Conservation (phyloP, 2,329 filamentous ascomycete species). For the Apiospora rasikravindrae region DNA sequence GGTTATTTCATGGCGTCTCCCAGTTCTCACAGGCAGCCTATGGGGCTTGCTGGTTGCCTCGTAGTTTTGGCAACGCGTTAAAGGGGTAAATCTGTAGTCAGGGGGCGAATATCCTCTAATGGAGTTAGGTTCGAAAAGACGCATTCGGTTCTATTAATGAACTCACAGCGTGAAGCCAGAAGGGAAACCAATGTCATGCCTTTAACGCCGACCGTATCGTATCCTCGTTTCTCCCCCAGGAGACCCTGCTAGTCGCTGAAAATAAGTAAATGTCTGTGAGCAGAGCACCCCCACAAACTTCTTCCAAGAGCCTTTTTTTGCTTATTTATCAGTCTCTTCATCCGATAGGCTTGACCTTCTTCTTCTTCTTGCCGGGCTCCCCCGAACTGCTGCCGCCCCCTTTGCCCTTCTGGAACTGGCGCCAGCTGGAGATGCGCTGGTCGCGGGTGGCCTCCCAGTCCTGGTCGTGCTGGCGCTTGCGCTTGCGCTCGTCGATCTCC, state of each 20-base stretch:
- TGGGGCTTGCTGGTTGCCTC: neutral
- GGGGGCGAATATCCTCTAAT: slow-evolving; percentile 31
- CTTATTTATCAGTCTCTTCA: slow-evolving; percentile 33
- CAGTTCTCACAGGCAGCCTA: neutral
- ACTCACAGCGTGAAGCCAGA: slow-evolving; percentile 33
- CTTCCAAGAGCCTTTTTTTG: slow-evolving; percentile 4
- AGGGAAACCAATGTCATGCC: slow-evolving; percentile 13
- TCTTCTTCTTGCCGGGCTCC: slow-evolving; percentile 63
- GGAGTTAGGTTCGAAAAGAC: slow-evolving; percentile 41
- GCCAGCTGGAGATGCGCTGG: slow-evolving; percentile 90
- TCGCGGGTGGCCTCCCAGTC: slow-evolving; percentile 95
- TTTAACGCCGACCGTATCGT: slow-evolving; percentile 17
- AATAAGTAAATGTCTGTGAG: slow-evolving; percentile 17
- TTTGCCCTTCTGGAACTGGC: slow-evolving; percentile 86
- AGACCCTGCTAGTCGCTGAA: slow-evolving; percentile 10
- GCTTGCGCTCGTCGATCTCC: slow-evolving; percentile 79
- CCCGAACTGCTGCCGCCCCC: slow-evolving; percentile 55
- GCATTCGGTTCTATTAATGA: slow-evolving; percentile 30
- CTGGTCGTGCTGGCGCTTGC: slow-evolving; percentile 90
- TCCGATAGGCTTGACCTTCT: slow-evolving; percentile 71
- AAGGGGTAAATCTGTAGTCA: neutral
- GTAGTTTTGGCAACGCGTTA: neutral
- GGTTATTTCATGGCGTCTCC: neutral
- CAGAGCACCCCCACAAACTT: slow-evolving; percentile 16
- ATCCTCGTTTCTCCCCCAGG: slow-evolving; percentile 20